A percentile compares a stretch with the other conserved stretches of the same genome.
Evolutionary conservation across 495 filamentous ascomycete species (phyloP).

Genomic region (Sabuloglossum arenarium): DNA sequence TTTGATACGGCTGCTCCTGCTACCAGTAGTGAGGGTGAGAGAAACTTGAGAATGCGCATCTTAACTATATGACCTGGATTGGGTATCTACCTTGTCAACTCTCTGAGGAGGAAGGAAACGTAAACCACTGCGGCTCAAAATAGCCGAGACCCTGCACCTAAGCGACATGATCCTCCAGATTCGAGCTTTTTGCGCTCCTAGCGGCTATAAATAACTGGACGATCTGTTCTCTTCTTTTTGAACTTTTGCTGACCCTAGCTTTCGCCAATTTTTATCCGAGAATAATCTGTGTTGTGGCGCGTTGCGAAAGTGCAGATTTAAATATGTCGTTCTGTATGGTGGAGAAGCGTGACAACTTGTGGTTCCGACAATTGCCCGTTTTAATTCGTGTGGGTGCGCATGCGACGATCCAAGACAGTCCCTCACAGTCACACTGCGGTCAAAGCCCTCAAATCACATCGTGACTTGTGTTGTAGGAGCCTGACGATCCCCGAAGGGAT

Average conservation of each 20-base stretch:
- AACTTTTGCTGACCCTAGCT: neutral
- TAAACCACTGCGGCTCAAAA: neutral
- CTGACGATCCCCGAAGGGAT: neutral
- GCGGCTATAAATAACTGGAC: neutral
- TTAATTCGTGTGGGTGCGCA: neutral
- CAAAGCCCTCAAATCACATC: neutral
- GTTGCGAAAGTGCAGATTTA: neutral
- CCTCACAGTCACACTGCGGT: conserved; percentile 1
- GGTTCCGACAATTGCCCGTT: neutral
- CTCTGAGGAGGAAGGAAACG: neutral
- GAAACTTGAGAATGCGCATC: conserved; percentile 7
- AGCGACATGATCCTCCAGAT: neutral
- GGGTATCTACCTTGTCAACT: neutral
- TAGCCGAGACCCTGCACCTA: neutral
- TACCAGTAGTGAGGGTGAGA: conserved; percentile 15
- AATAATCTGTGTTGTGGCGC: neutral
- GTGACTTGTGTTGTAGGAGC: neutral
- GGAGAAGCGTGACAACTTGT: neutral
- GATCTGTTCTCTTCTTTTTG: neutral
- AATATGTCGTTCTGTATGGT: neutral
- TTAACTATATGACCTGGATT: neutral
- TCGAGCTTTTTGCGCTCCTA: neutral
- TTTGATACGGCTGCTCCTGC: conserved; percentile 8
- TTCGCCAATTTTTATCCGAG: neutral
- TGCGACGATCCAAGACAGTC: neutral